Evolutionary conservation across 331 rosid species (phyloP).

Genomic region (Quercus tomentella): DNA sequence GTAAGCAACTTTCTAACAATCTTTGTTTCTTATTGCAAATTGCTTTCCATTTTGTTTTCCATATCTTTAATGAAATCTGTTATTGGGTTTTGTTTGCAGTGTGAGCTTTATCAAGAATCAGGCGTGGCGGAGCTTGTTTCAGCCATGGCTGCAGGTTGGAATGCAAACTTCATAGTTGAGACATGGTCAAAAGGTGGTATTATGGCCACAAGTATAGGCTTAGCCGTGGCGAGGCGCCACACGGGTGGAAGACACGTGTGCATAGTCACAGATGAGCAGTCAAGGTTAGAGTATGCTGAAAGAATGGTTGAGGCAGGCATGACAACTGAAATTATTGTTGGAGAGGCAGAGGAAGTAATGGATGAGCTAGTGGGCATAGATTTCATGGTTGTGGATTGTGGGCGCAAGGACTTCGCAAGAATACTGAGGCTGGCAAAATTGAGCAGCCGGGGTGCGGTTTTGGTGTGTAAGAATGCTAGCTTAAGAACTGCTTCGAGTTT

Average conservation of each 20-base stretch:
- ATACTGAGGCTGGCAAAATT: conserved; percentile 63
- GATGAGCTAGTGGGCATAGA: conserved; percentile 50
- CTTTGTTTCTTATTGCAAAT: background rate
- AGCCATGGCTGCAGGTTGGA: conserved; percentile 98
- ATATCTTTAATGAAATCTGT: background rate
- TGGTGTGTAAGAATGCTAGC: conserved; percentile 71
- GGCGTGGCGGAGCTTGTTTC: conserved; percentile 87
- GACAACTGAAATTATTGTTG: conserved; percentile 54
- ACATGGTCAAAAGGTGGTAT: conserved; percentile 86
- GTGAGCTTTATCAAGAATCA: conserved; percentile 49
- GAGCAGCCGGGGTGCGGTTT: conserved; percentile 70
- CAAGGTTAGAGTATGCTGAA: conserved; percentile 52
- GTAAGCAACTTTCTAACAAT: conserved; percentile 27
- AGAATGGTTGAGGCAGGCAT: conserved; percentile 43
- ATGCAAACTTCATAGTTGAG: conserved; percentile 76
- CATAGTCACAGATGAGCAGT: conserved; percentile 68
- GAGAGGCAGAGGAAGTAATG: conserved; percentile 76
- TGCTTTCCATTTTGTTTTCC: background rate
- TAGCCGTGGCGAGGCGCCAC: conserved; percentile 67
- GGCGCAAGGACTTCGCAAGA: conserved; percentile 49
- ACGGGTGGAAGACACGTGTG: conserved; percentile 75
- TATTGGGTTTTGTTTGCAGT: conserved; percentile 30
- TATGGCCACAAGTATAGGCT: conserved; percentile 67
- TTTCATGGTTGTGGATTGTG: conserved; percentile 77
- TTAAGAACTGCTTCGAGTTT: conserved; percentile 38